phyloP scores from a whole-genome alignment of 495 filamentous ascomycete species.

The Acidiella bohemica region DNA sequence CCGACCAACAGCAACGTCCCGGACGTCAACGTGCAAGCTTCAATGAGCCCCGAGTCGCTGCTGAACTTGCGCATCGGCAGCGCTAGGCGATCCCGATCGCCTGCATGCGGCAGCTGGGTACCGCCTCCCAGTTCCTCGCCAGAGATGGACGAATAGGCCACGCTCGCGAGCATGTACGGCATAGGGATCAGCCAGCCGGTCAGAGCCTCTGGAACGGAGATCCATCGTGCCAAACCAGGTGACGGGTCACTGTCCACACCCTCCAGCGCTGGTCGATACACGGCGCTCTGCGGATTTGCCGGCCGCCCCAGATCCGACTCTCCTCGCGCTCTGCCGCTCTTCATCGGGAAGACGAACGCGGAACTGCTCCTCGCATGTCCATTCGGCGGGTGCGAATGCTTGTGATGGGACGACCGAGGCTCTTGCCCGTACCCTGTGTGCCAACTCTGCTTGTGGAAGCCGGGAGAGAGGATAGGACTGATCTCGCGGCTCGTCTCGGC shows the following conservation, averaged over 20 bases:
- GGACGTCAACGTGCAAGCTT: constrained; percentile 29
- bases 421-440: not conserved
- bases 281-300: constrained; percentile 1
- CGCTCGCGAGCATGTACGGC: constrained; percentile 19
- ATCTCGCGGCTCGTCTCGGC: constrained; percentile 16
- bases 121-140: constrained; percentile 1
- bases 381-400: not conserved
- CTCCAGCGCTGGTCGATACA: too few species aligned
- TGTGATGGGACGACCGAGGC: too few species aligned
- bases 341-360: too few species aligned
- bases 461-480: constrained; percentile 5
- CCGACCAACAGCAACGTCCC: constrained; percentile 32
- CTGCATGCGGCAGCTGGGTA: constrained; percentile 5
- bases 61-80: constrained; percentile 10
- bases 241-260: not conserved
- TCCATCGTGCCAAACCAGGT: constrained; percentile 7
- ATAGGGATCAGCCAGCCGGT: constrained; percentile 19
- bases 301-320: constrained; percentile 17
- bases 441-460: constrained; percentile 1
- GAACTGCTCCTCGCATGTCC: constrained; percentile 1
- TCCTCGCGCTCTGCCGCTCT: constrained; percentile 12
- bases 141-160: constrained; percentile 13
- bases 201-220: constrained; percentile 19
- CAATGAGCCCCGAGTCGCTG: constrained; percentile 16
- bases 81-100: not conserved